Percentiles rank a stretch among this genome's conserved stretches.
Conservation (phyloP, 352 stramenopile species). For the Phytopythium ostracodes region DNA sequence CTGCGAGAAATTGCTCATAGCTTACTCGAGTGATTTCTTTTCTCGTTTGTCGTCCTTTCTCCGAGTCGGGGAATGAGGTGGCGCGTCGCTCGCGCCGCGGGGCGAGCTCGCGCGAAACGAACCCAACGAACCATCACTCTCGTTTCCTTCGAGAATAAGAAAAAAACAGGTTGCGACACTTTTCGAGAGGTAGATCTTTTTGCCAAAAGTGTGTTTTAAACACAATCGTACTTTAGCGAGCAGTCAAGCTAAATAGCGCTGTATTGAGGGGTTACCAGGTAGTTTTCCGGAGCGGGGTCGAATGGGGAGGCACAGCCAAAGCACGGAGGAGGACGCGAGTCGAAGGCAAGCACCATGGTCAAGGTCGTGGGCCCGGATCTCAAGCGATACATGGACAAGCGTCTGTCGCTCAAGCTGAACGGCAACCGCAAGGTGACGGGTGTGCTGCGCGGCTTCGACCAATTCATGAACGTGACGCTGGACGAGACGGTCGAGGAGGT, state of each 20-base stretch:
- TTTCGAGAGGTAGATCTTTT: neutral
- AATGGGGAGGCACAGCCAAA: constrained; percentile 2
- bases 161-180: neutral
- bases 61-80: constrained; percentile 18
- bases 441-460: constrained; percentile 93
- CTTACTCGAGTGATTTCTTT: neutral
- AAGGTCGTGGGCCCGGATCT: constrained; percentile 81
- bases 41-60: constrained; percentile 2
- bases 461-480: constrained; percentile 97
- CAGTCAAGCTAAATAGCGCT: too few relatives aligned
- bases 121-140: constrained; percentile 22
- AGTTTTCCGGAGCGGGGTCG: neutral
- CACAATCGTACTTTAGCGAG: neutral
- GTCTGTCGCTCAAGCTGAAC: constrained; percentile 92
- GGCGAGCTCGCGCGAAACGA: constrained; percentile 4
- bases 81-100: neutral
- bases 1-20: constrained; percentile 57
- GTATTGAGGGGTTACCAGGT: neutral
- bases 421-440: constrained; percentile 93
- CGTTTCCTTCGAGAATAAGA: constrained; percentile 3
- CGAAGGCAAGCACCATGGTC: constrained; percentile 40
- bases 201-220: neutral
- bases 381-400: constrained; percentile 95
- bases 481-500: constrained; percentile 92
- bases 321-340: neutral